Evolutionary conservation across 2,329 filamentous ascomycete genomes (phyloP), one percentile per base, ranked within the genome.

Genomic region (Diaporthe citriasiana): DNA sequence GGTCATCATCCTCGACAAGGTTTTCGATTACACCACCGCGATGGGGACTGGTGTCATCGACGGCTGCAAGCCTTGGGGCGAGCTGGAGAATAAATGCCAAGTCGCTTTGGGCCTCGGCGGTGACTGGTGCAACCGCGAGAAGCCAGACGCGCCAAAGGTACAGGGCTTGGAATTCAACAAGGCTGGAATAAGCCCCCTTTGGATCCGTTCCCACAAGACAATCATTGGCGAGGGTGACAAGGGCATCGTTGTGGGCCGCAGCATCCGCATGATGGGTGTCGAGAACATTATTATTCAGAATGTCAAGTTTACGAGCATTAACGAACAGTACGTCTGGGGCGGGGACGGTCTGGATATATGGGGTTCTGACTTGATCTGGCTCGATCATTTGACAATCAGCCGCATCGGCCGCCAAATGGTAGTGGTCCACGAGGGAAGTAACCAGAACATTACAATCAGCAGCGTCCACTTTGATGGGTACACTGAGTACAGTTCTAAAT

Each of bases 271-370:
- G 33, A 82, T 83, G 71, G 83, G 82, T 72, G 84, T 84, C 22
- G 85, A 80, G 79, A 90, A 91, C 80, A 82, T 92, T 79, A 91
- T 92, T 78, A 88, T 91, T 80, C 89, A 89, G 84, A 90, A 89
- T 81, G 82, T 90, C 74, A 84, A 86, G 71, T 84, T 90, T 78
- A 89, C 87, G 69, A 82, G 88, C 70, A 81, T 91, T 66, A 90
- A 91, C 83, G 85, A 88, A 22, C 78, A 88, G 79, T 71, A 89
- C 78, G 87, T 90, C 77, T 90, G 89, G 89, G 89, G 89, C 72
- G 89, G 88, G 68, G 89, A 90, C 78, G 89, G 85, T 51, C 88
- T 90, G 78, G 88, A 87, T 50, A 80, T 90, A 7, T 82, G 88
- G 73, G 82, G 84, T 47, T 79, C 83, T 15, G 85, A 87, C 76